Conservation (phyloP, 2,329 filamentous ascomycete species). For the Aspergillus jensenii region DNA sequence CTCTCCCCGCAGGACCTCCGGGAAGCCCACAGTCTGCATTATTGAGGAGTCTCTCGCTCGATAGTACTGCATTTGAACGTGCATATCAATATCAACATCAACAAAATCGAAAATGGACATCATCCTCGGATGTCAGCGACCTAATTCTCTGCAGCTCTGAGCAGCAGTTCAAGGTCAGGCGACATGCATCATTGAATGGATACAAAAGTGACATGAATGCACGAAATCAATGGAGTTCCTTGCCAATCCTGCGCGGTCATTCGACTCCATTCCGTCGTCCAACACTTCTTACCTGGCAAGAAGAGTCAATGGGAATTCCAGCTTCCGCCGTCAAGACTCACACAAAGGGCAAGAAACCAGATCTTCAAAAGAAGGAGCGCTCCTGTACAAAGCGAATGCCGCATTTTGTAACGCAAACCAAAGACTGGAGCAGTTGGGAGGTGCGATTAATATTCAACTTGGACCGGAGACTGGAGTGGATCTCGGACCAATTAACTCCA, state of each 20-base stretch:
- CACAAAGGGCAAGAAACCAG: neutral
- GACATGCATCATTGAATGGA: neutral
- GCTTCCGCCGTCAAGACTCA: neutral
- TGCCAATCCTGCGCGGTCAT: neutral
- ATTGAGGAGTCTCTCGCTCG: conserved; percentile 23
- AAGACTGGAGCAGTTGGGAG: conserved; percentile 35
- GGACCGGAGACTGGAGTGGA: conserved; percentile 39
- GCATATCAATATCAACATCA: neutral
- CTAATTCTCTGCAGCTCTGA: neutral
- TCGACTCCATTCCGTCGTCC: neutral
- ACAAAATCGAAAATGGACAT: neutral
- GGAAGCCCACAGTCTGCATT: conserved; percentile 35
- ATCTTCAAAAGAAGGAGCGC: neutral
- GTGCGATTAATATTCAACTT: conserved; percentile 35
- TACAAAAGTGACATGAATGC: neutral
- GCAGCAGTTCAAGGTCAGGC: neutral
- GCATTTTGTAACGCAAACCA: neutral
- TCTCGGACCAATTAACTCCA: conserved; percentile 38
- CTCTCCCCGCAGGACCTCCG: conserved; percentile 30
- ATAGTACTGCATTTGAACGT: neutral
- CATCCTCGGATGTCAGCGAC: neutral
- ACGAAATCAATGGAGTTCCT: neutral
- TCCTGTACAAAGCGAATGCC: neutral
- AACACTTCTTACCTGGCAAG: neutral
- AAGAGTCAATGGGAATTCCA: neutral